Evolutionary conservation across 2,329 filamentous ascomycete genomes (phyloP), one percentile per base, ranked within the genome.

Genomic region (Xylariomycetidae sp.): DNA sequence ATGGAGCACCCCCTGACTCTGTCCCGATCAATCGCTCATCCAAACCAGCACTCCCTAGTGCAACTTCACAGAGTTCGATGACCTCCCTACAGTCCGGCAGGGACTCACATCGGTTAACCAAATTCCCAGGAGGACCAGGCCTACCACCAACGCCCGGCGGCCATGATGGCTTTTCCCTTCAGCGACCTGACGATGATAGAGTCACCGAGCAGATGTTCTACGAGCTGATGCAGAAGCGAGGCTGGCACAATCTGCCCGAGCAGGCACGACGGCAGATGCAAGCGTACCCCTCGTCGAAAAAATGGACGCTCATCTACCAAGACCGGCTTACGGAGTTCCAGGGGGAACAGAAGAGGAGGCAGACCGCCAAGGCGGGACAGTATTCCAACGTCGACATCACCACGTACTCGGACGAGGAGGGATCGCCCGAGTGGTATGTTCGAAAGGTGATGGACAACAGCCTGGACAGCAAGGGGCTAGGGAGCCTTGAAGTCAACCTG

Each of bases 371-470:
- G 41, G 73, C 84, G 5, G 81, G 81, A 43, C 78, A 86, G 45
- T 85, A 81, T 46, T 75, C 82, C 36, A 77, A 75, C 57, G 59
- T 77, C 38, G 81, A 85, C 47, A 76, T 90, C 38, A 74, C 88
- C 25, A 77, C 80, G 26, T 80, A 86, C 48, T 87, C 87, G 6
- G 89, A 96, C 56, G 90, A 97, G 58, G 92, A 97, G 61, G 90
- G 89, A 27, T 94, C 87, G 31, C 92, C 92, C 3, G 90, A 97
- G 63, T 98, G 90, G 90, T 98, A 95, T 59, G 90, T 98, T 33
- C 85, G 88, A 57, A 90, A 87, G 58, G 86, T 97, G 40, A 88
- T 97, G 85, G 90, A 97, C 59, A 94, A 96, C 61, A 86, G 80
- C 42, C 87, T 97, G 46, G 88, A 89, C 34, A 77, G 83, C 45